Evolutionary conservation across 2,329 filamentous ascomycete species (phyloP), one percentile per base, ranked within the genome.

Genomic region (Aspergillus pseudonomiae): DNA sequence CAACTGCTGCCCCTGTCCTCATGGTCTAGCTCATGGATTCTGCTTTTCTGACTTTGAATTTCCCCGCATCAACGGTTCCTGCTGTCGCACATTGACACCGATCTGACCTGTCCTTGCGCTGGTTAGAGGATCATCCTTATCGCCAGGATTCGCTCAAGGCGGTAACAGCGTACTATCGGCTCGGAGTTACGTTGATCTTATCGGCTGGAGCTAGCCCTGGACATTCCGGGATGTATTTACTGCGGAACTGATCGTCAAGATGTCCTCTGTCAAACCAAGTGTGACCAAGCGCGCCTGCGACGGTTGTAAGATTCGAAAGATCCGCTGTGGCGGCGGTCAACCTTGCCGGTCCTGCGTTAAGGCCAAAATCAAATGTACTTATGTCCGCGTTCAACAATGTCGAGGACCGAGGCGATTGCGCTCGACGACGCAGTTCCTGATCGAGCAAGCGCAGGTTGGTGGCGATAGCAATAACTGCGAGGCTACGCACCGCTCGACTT

Each of bases 251-350:
- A 59, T 34, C 16, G 24, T 9, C 57, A 61, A 46, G 28, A 70
- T 68, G 65, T 60, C 64, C 24, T 63, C 62, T 34, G 48, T 16
- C 21, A 58, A 62, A 64, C 43, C 58, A 21, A 57, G 16, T 6
- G 62, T 75, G 48, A 71, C 72, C 50, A 80, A 79, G 63, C 70
- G 81, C 34, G 82, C 83, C 12, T 85, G 83, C 70, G 83, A 85
- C 65, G 82, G 79, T 24, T 85, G 83, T 74, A 84, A 83, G 73
- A 78, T 85, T 48, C 79, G 83, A 60, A 85, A 85, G 74, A 81
- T 85, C 63, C 79, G 80, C 54, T 85, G 83, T 70, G 80, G 79
- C 16, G 83, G 83, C 56, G 73, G 75, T 2, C 75, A 80, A 26
- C 83, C 83, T 7, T 85, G 83, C 62, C 74, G 74, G 30, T 78